Evolutionary conservation across 352 stramenopile species (phyloP), one percentile per base, ranked within the genome.

Genomic region (Globisporangium nodosum): DNA sequence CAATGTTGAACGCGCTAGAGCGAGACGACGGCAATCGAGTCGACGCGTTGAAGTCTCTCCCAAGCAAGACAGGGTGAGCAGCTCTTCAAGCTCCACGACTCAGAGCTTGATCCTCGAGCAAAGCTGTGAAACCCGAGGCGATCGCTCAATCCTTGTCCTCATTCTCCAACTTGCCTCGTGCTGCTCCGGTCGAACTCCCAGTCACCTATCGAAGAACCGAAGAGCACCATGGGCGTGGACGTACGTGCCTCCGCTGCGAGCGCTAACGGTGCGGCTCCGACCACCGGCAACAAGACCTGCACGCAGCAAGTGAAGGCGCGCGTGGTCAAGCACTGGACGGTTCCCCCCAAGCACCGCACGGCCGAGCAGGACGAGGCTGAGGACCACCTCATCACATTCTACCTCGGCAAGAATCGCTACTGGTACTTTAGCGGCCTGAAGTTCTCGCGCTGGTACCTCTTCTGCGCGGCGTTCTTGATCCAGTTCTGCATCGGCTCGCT

Each of bases 401-500:
- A 76, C 62, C 39, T 81, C 3, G 73, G 72, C 62, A 79, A 81
- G 30, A 70, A 78, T 63, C 68, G 71, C 33, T 87, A 84, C 62
- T 74, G 74, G 51, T 71, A 65, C 52, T 21, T 73, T 11, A 57
- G 61, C 16, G 69, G 54, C 52, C 45, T 88, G 56, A 66, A 68
- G 43, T 88, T 88, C 61, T 81, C 69, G 46, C 73, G 74, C 52
- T 88, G 76, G 78, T 78, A 80, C 52, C 65, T 88, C 55, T 88
- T 88, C 64, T 76, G 73, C 48, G 78, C 78, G 2, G 71, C 74
- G 16, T 89, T 89, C 62, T 53, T 85, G 49, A 69, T 85, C 57
- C 76, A 88, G 59, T 88, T 88, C 62, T 89, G 78, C 69, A 80
- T 85, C 58, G 81, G 81, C 16, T 87, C 70, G 55, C 69, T 88